Percentiles rank a stretch among this genome's conserved stretches.
These are phyloP conservation scores for Crithidia acanthocephali DNA, from an alignment of 208 protist genomes.

Conservation along the genomic window DNA sequence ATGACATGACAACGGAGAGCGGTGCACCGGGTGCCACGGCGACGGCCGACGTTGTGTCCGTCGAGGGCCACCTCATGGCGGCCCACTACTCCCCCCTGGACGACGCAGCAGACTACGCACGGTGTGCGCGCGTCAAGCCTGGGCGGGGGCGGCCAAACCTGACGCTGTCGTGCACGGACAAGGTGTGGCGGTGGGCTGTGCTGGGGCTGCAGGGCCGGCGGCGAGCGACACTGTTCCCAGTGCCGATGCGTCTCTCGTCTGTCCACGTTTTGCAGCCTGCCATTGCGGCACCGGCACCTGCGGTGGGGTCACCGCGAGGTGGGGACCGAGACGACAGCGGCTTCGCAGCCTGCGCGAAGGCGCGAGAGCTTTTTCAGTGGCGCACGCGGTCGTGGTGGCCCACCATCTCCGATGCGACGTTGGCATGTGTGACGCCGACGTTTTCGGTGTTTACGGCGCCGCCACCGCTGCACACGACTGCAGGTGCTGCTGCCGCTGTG, in stretches of 20 bases:
- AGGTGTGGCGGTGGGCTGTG: slow-evolving; percentile 80
- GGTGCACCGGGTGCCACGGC: not conserved
- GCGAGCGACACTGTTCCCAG: slow-evolving; percentile 39
- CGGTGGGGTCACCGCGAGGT: too few species aligned
- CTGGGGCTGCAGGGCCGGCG: slow-evolving; percentile 75
- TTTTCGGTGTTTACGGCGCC: not conserved
- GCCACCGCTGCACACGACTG: not conserved
- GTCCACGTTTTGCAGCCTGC: slow-evolving; percentile 36
- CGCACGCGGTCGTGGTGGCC: slow-evolving; percentile 26
- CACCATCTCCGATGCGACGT: not conserved
- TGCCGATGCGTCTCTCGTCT: slow-evolving; percentile 44
- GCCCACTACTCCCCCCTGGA: slow-evolving; percentile 50
- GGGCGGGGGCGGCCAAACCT: slow-evolving; percentile 77
- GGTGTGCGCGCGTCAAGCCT: slow-evolving; percentile 77
- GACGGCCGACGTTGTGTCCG: not conserved
- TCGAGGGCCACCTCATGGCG: slow-evolving; percentile 47
- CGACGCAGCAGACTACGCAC: slow-evolving; percentile 26
- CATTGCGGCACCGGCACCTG: not conserved
- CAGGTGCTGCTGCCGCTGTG: not conserved
- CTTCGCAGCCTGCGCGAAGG: not conserved
- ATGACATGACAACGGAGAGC: not conserved
- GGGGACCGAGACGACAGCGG: too few species aligned
- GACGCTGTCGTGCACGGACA: slow-evolving; percentile 92
- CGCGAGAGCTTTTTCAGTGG: slow-evolving; percentile 18
- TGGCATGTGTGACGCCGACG: not conserved